Evolutionary conservation across 768 basidiomycete species (phyloP).

Genomic region (Mycena pura): DNA sequence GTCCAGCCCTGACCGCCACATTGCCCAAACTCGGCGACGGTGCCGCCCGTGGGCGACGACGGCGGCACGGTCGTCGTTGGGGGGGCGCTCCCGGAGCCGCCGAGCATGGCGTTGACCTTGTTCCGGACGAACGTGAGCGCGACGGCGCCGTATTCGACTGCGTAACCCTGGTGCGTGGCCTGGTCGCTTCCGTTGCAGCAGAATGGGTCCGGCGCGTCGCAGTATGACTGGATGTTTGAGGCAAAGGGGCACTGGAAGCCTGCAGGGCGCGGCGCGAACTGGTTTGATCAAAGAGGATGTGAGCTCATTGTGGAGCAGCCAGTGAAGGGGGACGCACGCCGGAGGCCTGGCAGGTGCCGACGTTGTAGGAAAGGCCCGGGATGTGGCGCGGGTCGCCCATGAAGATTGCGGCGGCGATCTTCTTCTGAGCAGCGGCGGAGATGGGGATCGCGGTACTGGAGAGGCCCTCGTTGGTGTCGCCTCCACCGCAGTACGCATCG

Average conservation of each 20-base stretch:
- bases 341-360: slow-evolving; percentile 39
- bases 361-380: slow-evolving; percentile 40
- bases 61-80: neutral
- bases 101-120: slow-evolving; percentile 33
- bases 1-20: slow-evolving; percentile 6
- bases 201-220: slow-evolving; percentile 42
- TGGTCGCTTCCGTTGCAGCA: slow-evolving; percentile 41
- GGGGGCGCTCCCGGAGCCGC: slow-evolving; percentile 28
- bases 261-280: slow-evolving; percentile 42
- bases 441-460: slow-evolving; percentile 38
- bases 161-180: slow-evolving; percentile 41
- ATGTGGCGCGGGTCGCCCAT: slow-evolving; percentile 43
- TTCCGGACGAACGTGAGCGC: slow-evolving; percentile 39
- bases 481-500: slow-evolving; percentile 42
- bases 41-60: neutral
- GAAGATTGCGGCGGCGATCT: slow-evolving; percentile 43
- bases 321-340: slow-evolving; percentile 32
- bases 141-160: slow-evolving; percentile 37
- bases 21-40: neutral
- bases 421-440: slow-evolving; percentile 34
- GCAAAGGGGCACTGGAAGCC: slow-evolving; percentile 41
- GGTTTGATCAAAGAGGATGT: neutral
- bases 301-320: neutral
- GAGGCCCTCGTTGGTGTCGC: slow-evolving; percentile 40
- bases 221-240: slow-evolving; percentile 39